Base-by-base conservation (phyloP, 352 stramenopile species). In the Globisporangium mamillatum region DNA sequence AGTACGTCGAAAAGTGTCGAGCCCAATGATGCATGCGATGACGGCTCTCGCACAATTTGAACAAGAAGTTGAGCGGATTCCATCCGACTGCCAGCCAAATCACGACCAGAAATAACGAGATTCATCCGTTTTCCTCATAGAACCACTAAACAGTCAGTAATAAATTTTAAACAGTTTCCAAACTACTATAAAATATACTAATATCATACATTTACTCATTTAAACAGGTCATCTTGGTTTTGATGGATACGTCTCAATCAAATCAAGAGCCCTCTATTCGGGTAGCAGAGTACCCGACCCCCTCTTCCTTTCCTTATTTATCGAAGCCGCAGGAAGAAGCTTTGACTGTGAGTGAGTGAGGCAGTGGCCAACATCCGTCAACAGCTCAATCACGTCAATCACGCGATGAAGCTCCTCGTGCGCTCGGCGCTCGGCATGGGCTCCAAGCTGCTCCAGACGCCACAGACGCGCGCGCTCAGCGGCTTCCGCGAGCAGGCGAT, bases 401-500 rank as follows among this genome's bases (percentile, higher is more conserved):
- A 60, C 27, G 7, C 24, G 27, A 60, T 60, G 54, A 60, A 60
- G 54, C 54, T 60, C 54, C 16, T 60, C 54, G 54, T 60, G 54
- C 54, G 54, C 54, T 41, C 54, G 54, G 54, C 54, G 54, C 54
- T 60, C 54, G 25, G 54, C 54, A 18, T 41, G 27, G 5, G 54
- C 54, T 27, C 54, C 27, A 48, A n/a, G 41, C 25, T 29, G 9
- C 25, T 59, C 24, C 53, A 57, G 52, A 27, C 38, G 25, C 54
- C 16, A 16, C 65, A 61, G 44, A 52, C 48, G 46, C 76, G 73
- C 20, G 70, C 64, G 57, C 67, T 89, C 70, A 90, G 82, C 76
- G 83, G 80, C 48, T 68, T 93, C 52, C 75, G 82, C 14, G 85
- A 93, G 20, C 80, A 79, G 62, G 82, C 82, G 2, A 72, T 93